phyloP scores from a whole-genome alignment of 176 grass and related monocot species.

The Eragrostis nindensis region DNA sequence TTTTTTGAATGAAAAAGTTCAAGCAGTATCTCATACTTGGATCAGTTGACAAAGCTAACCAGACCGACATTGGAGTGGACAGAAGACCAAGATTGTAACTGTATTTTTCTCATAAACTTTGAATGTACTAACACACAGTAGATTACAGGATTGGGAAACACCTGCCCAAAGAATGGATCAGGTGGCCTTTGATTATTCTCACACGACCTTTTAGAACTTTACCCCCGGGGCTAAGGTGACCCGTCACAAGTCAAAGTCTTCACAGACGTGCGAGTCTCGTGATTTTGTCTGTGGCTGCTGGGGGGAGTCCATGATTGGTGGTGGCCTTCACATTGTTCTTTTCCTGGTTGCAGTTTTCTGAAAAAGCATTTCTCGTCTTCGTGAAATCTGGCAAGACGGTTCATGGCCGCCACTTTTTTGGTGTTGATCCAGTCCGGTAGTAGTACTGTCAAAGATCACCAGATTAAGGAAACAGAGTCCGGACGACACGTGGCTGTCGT shows the following conservation, averaged over 20 bases:
- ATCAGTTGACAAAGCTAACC: not conserved
- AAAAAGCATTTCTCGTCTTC: not conserved
- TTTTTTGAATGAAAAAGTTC: not conserved
- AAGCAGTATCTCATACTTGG: not conserved
- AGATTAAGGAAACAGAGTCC: slow-evolving; percentile 33
- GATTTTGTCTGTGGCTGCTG: not conserved
- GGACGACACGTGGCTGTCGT: slow-evolving; percentile 33
- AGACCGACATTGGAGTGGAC: not conserved
- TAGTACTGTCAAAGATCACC: not conserved
- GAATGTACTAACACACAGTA: not conserved
- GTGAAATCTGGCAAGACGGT: not conserved
- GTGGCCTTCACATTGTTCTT: not conserved
- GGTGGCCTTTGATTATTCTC: not conserved
- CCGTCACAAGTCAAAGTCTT: slow-evolving; percentile 15
- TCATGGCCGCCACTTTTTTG: not conserved
- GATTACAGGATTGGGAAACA: not conserved
- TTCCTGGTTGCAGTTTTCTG: not conserved
- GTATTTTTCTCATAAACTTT: not conserved
- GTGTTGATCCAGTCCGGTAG: not conserved
- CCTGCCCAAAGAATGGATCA: not conserved
- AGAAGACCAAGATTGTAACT: not conserved
- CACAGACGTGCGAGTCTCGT: not conserved
- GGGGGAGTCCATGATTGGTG: not conserved
- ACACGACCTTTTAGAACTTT: not conserved
- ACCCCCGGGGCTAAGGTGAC: not conserved